A percentile compares a stretch with the other conserved stretches of the same genome.
These are phyloP conservation scores for Dichomitus squalens DNA, from an alignment of 1,284 basidiomycete genomes.

Conservation along the genomic window DNA sequence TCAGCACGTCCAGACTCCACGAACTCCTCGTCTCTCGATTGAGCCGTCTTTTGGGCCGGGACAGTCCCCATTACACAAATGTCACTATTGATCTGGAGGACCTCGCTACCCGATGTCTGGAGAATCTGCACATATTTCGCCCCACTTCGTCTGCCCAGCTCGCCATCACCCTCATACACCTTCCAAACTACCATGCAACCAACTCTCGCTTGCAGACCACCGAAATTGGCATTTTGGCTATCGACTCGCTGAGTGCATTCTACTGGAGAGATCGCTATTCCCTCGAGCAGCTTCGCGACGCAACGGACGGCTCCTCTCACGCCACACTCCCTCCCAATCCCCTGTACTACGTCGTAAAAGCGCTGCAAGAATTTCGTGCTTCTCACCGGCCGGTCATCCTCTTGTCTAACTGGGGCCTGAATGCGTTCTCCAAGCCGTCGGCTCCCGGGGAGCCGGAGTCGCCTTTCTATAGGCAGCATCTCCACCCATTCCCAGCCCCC, in stretches of 20 bases:
- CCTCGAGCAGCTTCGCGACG: constrained; percentile 52
- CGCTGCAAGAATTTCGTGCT: constrained; percentile 52
- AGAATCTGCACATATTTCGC: constrained; percentile 63
- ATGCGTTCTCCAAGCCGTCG: constrained; percentile 30
- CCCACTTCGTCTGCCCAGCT: constrained; percentile 69
- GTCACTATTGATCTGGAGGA: constrained; percentile 10
- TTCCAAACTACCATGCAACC: constrained; percentile 57
- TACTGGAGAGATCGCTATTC: constrained; percentile 76
- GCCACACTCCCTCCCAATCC: constrained; percentile 32
- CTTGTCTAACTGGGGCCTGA: constrained; percentile 68
- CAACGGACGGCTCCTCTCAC: constrained; percentile 16
- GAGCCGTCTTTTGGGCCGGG: constrained; percentile 13
- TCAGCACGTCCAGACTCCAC: constrained; percentile 57
- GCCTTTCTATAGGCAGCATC: constrained; percentile 53
- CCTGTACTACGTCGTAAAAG: constrained; percentile 47
- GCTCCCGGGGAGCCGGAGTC: constrained; percentile 25
- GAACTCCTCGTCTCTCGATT: constrained; percentile 49
- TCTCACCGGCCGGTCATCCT: constrained; percentile 56
- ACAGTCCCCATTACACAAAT: neutral
- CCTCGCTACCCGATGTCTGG: constrained; percentile 47
- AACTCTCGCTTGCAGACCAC: constrained; percentile 44
- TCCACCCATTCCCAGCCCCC: constrained; percentile 48
- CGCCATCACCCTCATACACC: constrained; percentile 59
- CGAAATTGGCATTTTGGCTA: constrained; percentile 62
- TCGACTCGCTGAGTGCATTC: constrained; percentile 78